These are phyloP conservation scores for Ceratobasidium sp. DNA, from an alignment of 1,284 basidiomycete species.

Conservation along the genomic window DNA sequence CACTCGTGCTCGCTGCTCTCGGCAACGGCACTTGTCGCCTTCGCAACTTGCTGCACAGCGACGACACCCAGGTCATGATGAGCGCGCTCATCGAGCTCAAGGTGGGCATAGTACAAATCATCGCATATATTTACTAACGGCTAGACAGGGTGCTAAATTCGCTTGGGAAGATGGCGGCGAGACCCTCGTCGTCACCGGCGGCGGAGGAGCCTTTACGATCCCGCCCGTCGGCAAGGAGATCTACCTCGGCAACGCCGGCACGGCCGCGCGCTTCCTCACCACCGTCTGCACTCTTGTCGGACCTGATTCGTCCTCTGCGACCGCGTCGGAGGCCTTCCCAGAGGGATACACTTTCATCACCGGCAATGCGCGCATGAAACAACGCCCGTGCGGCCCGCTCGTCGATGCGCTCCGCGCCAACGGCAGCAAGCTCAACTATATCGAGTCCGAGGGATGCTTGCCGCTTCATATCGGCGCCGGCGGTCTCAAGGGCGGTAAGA, in stretches of 20 bases:
- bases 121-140: conserved; percentile 46
- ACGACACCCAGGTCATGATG: conserved; percentile 99
- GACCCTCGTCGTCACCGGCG: conserved; percentile 92
- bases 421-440: conserved; percentile 82
- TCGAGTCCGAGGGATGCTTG: conserved; percentile 86
- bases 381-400: conserved; percentile 94
- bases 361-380: conserved; percentile 98
- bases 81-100: conserved; percentile 88
- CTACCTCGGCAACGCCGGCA: conserved; percentile 97
- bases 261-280: conserved; percentile 97
- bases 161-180: conserved; percentile 94
- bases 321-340: conserved; percentile 56
- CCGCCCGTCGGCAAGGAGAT: conserved; percentile 86
- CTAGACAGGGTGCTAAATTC: conserved; percentile 81
- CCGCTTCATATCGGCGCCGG: conserved; percentile 88
- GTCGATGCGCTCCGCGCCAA: conserved; percentile 91
- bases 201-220: conserved; percentile 82
- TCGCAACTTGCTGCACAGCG: conserved; percentile 93
- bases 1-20: conserved; percentile 92
- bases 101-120: conserved; percentile 60
- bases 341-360: conserved; percentile 82
- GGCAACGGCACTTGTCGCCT: conserved; percentile 89
- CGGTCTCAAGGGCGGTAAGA: conserved; percentile 87
- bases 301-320: conserved; percentile 55
- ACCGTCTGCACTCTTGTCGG: conserved; percentile 90